Conservation (phyloP, 352 stramenopile species). For the Lagenidium sp. region DNA sequence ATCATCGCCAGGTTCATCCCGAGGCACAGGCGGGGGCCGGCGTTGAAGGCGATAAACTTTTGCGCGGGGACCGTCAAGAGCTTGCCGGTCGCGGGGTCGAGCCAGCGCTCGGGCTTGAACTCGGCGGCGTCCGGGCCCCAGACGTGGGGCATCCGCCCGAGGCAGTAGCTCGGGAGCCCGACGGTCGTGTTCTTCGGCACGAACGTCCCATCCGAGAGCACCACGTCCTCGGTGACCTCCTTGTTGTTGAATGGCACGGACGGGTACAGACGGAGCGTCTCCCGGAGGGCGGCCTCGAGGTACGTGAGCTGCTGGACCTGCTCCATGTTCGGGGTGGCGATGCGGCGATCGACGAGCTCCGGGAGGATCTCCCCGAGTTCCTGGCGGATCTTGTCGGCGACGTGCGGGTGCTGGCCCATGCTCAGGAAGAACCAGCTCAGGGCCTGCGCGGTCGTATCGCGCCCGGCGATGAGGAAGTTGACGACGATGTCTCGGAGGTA, state of each 20-base stretch:
- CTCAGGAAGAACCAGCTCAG: conserved; percentile 64
- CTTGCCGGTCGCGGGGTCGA: conserved; percentile 12
- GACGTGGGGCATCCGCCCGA: conserved; percentile 18
- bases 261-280: conserved; percentile 60
- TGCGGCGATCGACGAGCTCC: neutral
- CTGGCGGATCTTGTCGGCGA: conserved; percentile 21
- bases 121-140: conserved; percentile 21
- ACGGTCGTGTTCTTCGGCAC: conserved; percentile 15
- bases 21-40: conserved; percentile 30
- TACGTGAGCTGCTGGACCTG: conserved; percentile 12
- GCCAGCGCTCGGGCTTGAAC: conserved; percentile 27
- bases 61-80: conserved; percentile 13
- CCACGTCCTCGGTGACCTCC: conserved; percentile 15
- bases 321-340: conserved; percentile 7
- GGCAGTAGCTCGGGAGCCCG: conserved; percentile 17
- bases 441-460: conserved; percentile 52
- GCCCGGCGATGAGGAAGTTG: conserved; percentile 64
- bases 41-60: conserved; percentile 36
- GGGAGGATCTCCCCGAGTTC: conserved; percentile 22
- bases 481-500: conserved; percentile 59
- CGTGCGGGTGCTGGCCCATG: conserved; percentile 32
- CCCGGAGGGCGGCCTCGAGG: conserved; percentile 21
- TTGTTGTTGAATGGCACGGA: conserved; percentile 40
- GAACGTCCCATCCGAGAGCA: conserved; percentile 30
- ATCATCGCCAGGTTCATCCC: conserved; percentile 36